Conservation (phyloP, 345 rosid genomes). For the Arabidopsis arenosa region DNA sequence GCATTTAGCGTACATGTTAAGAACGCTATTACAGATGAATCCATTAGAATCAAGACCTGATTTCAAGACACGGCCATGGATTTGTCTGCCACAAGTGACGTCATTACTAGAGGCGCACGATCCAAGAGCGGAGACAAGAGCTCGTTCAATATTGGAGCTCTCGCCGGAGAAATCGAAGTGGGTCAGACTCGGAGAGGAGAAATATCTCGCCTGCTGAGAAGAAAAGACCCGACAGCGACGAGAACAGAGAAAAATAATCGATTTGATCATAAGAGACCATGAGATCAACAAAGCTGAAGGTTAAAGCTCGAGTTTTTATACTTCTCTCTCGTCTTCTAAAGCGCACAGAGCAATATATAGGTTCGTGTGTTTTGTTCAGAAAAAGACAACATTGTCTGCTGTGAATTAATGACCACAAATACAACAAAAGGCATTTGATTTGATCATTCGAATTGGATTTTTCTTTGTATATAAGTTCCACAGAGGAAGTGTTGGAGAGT, state of each 20-base stretch:
- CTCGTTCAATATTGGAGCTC: slow-evolving; percentile 46
- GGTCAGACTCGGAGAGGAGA: slow-evolving; percentile 42
- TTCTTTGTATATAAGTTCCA: slow-evolving; percentile 44
- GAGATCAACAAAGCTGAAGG: slow-evolving; percentile 16
- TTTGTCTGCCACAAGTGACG: slow-evolving; percentile 53
- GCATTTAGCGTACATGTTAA: slow-evolving; percentile 77
- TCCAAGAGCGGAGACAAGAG: slow-evolving; percentile 65
- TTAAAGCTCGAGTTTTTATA: slow-evolving; percentile 3
- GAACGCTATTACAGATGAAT: slow-evolving; percentile 69
- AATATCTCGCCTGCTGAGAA: slow-evolving; percentile 47
- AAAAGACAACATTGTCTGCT: not conserved
- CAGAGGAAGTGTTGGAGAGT: slow-evolving; percentile 36
- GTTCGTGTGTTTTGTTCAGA: slow-evolving; percentile 1
- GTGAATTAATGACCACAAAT: not conserved
- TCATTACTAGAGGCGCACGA: slow-evolving; percentile 51
- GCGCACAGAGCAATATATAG: not conserved
- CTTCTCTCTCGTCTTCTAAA: not conserved
- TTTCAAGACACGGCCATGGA: slow-evolving; percentile 60
- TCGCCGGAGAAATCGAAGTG: slow-evolving; percentile 32
- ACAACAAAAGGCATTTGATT: slow-evolving; percentile 27
- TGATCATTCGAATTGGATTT: slow-evolving; percentile 49
- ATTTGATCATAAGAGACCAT: slow-evolving; percentile 56
- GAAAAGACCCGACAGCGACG: slow-evolving; percentile 27
- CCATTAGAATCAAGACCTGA: slow-evolving; percentile 66
- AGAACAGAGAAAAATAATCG: slow-evolving; percentile 45